Conservation (phyloP, 805 yeast species). For the Hanseniaspora vineae region DNA sequence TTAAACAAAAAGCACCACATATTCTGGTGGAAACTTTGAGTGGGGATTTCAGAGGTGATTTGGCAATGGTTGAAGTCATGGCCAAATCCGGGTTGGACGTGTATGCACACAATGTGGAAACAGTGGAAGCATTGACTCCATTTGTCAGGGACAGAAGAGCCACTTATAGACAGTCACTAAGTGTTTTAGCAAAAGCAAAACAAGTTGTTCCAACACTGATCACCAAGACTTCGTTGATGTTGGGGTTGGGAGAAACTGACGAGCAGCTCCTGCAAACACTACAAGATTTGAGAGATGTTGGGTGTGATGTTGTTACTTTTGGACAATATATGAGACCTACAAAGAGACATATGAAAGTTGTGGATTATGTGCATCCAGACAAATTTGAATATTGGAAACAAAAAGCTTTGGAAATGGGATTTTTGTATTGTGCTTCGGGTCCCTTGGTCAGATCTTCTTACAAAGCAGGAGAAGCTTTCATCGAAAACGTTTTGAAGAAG, state of each 20-base stretch:
- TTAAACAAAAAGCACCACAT: slow-evolving; percentile 80
- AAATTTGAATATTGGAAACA: slow-evolving; percentile 90
- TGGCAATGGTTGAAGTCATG: slow-evolving; percentile 63
- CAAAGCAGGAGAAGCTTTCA: slow-evolving; percentile 96
- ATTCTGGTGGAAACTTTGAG: slow-evolving; percentile 85
- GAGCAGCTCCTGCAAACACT: slow-evolving; percentile 72
- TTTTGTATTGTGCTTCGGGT: slow-evolving; percentile 92
- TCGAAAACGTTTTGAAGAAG: slow-evolving; percentile 81
- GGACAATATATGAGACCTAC: slow-evolving; percentile 99
- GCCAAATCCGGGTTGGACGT: slow-evolving; percentile 88
- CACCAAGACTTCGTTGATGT: slow-evolving; percentile 91
- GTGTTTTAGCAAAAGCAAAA: slow-evolving; percentile 74
- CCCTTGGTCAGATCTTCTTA: slow-evolving; percentile 94
- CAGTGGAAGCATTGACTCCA: slow-evolving; percentile 91
- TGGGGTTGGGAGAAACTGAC: slow-evolving; percentile 94
- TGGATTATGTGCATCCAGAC: slow-evolving; percentile 86
- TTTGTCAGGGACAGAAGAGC: slow-evolving; percentile 95
- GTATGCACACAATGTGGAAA: slow-evolving; percentile 92
- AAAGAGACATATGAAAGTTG: slow-evolving; percentile 96
- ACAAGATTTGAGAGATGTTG: slow-evolving; percentile 56
- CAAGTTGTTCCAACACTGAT: slow-evolving; percentile 56
- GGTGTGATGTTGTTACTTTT: slow-evolving; percentile 91
- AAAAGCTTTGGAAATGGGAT: slow-evolving; percentile 77
- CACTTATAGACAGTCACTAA: slow-evolving; percentile 75
- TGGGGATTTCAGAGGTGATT: slow-evolving; percentile 92